phyloP scores from a whole-genome alignment of 306 rosid species.

The Glycine latifolia region DNA sequence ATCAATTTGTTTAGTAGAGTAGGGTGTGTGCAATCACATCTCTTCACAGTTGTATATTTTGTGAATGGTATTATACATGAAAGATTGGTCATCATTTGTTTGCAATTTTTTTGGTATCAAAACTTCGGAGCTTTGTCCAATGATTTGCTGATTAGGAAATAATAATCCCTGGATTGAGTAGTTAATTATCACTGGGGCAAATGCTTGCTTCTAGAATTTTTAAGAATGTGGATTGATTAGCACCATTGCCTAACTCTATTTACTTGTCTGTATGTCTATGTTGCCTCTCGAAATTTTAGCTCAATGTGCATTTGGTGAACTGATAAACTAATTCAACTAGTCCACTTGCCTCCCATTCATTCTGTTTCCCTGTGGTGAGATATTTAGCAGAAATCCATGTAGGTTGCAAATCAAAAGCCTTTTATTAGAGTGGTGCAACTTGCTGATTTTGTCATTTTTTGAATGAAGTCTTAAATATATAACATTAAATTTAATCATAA shows the following conservation, averaged over 20 bases:
- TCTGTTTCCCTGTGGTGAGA: not conserved
- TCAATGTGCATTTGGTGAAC: not conserved
- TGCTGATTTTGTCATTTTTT: not conserved
- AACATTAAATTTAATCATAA: not conserved
- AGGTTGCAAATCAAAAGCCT: not conserved
- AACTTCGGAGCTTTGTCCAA: conserved; percentile 24
- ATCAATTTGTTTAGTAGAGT: conserved; percentile 42
- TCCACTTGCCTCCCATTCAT: not conserved
- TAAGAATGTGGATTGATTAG: not conserved
- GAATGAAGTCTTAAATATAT: not conserved
- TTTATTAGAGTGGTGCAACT: not conserved
- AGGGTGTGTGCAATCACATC: conserved; percentile 11
- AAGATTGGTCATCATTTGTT: conserved; percentile 20
- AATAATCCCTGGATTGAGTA: not conserved
- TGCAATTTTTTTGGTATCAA: conserved; percentile 19
- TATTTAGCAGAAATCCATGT: not conserved
- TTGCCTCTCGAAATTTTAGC: not conserved
- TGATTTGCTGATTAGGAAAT: conserved; percentile 29
- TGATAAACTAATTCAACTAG: not conserved
- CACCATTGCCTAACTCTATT: not conserved
- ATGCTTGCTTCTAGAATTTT: not conserved
- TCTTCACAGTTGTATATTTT: conserved; percentile 49
- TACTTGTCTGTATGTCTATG: conserved; percentile 4
- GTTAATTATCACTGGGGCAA: not conserved
- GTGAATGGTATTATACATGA: conserved; percentile 47